These are phyloP conservation scores for Aureobasidium namibiae DNA, from an alignment of 2,329 filamentous ascomycete genomes.

Conservation along the genomic window DNA sequence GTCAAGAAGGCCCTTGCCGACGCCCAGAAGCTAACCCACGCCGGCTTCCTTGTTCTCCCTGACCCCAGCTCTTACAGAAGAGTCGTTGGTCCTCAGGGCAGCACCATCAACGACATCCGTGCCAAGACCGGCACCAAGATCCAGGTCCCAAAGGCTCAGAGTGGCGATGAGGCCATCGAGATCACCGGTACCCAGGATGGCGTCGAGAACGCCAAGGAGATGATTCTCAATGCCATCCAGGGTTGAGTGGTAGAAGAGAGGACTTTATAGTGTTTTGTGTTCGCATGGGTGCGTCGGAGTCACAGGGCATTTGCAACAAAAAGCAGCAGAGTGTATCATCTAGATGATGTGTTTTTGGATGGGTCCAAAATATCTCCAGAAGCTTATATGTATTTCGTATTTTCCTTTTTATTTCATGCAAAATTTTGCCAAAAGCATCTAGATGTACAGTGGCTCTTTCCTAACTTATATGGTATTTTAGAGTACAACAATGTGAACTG, in stretches of 20 bases:
- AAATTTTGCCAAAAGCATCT: not conserved
- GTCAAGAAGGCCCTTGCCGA: constrained; percentile 67
- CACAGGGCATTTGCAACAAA: constrained; percentile 5
- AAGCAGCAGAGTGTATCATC: not conserved
- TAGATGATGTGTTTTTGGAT: constrained; percentile 6
- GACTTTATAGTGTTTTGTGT: not conserved
- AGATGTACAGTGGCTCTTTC: not conserved
- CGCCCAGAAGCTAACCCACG: constrained; percentile 60
- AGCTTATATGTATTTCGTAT: constrained; percentile 5
- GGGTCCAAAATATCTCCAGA: not conserved
- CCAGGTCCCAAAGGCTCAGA: constrained; percentile 74
- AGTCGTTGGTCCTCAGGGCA: constrained; percentile 81
- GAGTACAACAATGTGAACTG: no score
- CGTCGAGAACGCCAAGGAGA: constrained; percentile 76
- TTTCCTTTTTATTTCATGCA: not conserved
- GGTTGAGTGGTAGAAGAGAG: not conserved
- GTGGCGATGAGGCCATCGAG: constrained; percentile 73
- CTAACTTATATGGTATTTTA: no score
- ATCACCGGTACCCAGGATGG: constrained; percentile 72
- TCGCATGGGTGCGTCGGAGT: constrained; percentile 9
- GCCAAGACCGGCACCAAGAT: constrained; percentile 91
- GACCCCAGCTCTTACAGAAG: constrained; percentile 84
- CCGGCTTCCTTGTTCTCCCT: constrained; percentile 81
- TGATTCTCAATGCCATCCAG: constrained; percentile 53
- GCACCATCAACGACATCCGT: constrained; percentile 86